Base-by-base conservation (phyloP, 116 monocot species). In the Cymodocea nodosa region DNA sequence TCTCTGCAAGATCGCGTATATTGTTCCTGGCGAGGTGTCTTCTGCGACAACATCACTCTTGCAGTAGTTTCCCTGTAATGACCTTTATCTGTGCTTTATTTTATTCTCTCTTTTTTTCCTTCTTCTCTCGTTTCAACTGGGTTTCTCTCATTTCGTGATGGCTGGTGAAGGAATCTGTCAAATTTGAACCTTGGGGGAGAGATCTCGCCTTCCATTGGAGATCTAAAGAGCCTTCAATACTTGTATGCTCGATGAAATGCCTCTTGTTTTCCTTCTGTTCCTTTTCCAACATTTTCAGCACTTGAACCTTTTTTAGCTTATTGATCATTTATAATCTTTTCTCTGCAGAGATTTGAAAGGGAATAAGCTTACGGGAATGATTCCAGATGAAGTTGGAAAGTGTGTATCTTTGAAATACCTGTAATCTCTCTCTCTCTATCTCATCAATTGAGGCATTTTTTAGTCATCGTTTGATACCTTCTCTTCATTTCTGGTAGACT, bases 331-430 rank as follows among this genome's bases (percentile, higher is more conserved):
- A 25, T 34, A 10, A 35, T 18, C 11, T 54, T 30, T 18, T 53
- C 9, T 34, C 19, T 51, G 23, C 34, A 67, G 66, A 52, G 66
- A 67, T 48, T 14, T 67, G 53, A 67, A 67, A 22, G 66, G 85
- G 50, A 97, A 97, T 61, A 48, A 67, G 56, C 79, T 97, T 3
- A 76, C 77, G 20, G 95, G 95, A 18, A 87, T 90, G 72, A 88
- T 97, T 48, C 97, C 97, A 60, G 97, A 97, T 70, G 97, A 97
- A 74, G 83, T 97, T 77, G 97, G 91, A 8, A 83, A 91, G 19
- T 97, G 97, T 48, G 71, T 63, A 68, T 77, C 91, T 62, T 80
- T 97, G 18, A 85, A 68, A 97, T 88, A 85, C 69, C 66, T 97
- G 97, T 97, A 88, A 49, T 10, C 20, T 49, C 64, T 8, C 36